phyloP scores from a whole-genome alignment of 1,284 basidiomycete species.

The Leccinum pachyderme region DNA sequence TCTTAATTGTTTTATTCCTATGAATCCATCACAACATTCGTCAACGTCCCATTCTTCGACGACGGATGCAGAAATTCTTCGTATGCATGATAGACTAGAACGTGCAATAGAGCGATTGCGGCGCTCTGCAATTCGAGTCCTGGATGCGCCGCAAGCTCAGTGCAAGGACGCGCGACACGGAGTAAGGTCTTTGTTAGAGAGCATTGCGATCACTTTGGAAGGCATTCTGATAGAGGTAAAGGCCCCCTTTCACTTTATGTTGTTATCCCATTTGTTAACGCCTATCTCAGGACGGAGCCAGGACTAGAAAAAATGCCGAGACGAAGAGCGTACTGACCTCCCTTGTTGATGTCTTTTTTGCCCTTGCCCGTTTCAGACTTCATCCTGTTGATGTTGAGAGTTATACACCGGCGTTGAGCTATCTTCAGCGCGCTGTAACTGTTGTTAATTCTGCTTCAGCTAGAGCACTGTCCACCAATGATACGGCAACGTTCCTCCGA shows the following conservation, averaged over 20 bases:
- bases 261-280: neutral
- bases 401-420: slow-evolving; percentile 45
- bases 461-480: slow-evolving; percentile 17
- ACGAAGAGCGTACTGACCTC: slow-evolving; percentile 44
- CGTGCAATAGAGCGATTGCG: slow-evolving; percentile 61
- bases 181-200: slow-evolving; percentile 21
- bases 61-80: slow-evolving; percentile 31
- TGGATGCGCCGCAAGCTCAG: slow-evolving; percentile 37
- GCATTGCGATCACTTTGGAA: slow-evolving; percentile 22
- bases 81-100: slow-evolving; percentile 50
- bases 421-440: slow-evolving; percentile 44
- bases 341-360: slow-evolving; percentile 59
- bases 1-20: slow-evolving; percentile 13
- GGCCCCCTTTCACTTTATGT: neutral
- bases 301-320: slow-evolving; percentile 7
- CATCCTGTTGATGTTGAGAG: slow-evolving; percentile 48
- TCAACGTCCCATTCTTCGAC: neutral
- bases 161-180: slow-evolving; percentile 8
- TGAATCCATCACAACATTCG: slow-evolving; percentile 1
- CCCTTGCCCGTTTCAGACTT: slow-evolving; percentile 52
- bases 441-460: slow-evolving; percentile 30
- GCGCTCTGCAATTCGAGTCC: slow-evolving; percentile 42
- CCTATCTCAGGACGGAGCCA: slow-evolving; percentile 26
- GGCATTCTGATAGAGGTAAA: slow-evolving; percentile 28
- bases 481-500: slow-evolving; percentile 55